Evolutionary conservation across 805 yeast genomes (phyloP), one percentile per base, ranked within the genome.

Genomic region (Kodamaea hsintzibuensis): DNA sequence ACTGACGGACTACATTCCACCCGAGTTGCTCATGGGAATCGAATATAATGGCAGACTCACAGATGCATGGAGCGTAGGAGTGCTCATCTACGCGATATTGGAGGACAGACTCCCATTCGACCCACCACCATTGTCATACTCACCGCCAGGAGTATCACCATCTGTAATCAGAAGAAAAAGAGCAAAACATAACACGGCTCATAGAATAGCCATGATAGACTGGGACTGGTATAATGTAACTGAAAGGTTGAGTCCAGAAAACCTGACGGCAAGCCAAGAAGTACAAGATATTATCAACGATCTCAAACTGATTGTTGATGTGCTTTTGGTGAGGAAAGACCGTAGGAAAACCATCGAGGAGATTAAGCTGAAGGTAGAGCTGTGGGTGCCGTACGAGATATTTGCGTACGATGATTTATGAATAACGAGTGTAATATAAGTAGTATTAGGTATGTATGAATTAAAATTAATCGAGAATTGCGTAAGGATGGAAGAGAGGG

Each of bases 41-140:
- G 87, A 91, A 6, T 95, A 95, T 65, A 93, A 93, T 63, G 99
- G 99, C 10, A 81, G 88, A 50, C 84, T 89, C 58, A 87, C 95
- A 48, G 99, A 95, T 68, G 77, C 92, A 16, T 95, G 99, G 99
- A 90, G 98, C 1, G 69, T 92, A 8, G 99, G 99, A 1, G 98
- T 95, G 2, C 74, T 92, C n/a, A 71, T 92, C 0, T 95, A 91
- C 64, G 83, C 96, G 1, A 72, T 93, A 25, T 68, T 95, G 62
- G 99, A 95, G 63, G 85, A 90, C 42, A 69, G 97, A 53, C 74
- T 95, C 47, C 99, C 99, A 3, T 95, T 95, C 74, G 99, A 95
- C 66, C 83, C 89, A 2, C 86, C 92, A 1, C 92, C 91, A 1
- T 73, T 75, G 12, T 62, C 63, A 40, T 72, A 76, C 14, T 51